Base-by-base conservation (phyloP, 2,329 filamentous ascomycete species). In the Mollisia scopiformis region DNA sequence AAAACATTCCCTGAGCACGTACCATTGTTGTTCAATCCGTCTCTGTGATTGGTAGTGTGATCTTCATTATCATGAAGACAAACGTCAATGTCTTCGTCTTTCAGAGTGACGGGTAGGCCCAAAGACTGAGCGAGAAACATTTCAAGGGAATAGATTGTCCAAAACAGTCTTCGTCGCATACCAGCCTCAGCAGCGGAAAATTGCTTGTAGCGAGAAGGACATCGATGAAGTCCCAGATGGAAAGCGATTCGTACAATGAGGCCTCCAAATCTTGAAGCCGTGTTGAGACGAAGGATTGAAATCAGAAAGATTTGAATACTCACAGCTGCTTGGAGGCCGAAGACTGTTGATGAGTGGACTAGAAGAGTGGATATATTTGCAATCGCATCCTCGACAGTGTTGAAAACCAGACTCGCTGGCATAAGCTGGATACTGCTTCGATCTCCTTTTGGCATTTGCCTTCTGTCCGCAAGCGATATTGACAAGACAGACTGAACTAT, bases 201-300 rank as follows among this genome's bases (percentile, higher is more conserved):
- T 47, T 81, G 80, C 0, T 78, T 73, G 58, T 79, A 86, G 0
- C 84, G 77, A 5, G 76, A 75, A 1, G 84, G 83, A 57, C 84
- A 87, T 2, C 84, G 79, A 71, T 87, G 84, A n/a, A 87, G 76
- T 0, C 84, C 84, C 1, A 86, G 72, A 50, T 86, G 83, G 47
- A 82, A 84, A 0, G 82, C 80, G 68, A 84, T 83, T 4, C 83
- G 79, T 6, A 81, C 80, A 4, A 86, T 79, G 2, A 84, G 71
- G 0, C 84, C 84, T 0, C 84, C 82, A 0, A 86, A 67, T 3
- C 83, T 77, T 1, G 83, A 86, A 0, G 84, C 84, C 14, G 82
- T 80, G 62, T 85, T 85, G 8, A 85, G 75, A 5, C 82, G 80
- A 6, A 86, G 74, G 73, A 85, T 83, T 0, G 82, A 84, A 0